A percentile compares a stretch with the other conserved stretches of the same genome.
These are phyloP conservation scores for Botrytis tulipae DNA, from an alignment of 2,329 filamentous ascomycete genomes.

Conservation along the genomic window DNA sequence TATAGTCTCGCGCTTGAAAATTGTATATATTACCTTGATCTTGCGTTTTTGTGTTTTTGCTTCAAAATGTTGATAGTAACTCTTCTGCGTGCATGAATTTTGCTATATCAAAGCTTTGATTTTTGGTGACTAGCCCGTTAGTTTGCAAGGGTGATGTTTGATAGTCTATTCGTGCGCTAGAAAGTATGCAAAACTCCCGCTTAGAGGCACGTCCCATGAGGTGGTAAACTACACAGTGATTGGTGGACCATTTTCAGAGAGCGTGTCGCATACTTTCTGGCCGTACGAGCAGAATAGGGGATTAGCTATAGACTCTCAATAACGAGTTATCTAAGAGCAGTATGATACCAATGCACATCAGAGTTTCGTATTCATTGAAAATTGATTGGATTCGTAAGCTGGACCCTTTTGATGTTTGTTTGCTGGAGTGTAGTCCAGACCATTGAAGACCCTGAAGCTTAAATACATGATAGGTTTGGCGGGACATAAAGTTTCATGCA, in stretches of 20 bases:
- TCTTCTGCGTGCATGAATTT: neutral
- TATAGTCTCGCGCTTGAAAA: neutral
- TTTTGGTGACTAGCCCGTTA: neutral
- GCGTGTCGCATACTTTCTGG: neutral
- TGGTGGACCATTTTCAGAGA: neutral
- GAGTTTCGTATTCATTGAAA: neutral
- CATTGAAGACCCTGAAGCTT: neutral
- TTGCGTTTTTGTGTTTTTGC: neutral
- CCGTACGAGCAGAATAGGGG: neutral
- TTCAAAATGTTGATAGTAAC: neutral
- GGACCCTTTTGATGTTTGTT: neutral
- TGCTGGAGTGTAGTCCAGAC: neutral
- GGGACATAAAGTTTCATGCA: neutral
- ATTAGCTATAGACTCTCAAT: neutral
- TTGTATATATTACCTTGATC: neutral
- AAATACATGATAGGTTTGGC: neutral
- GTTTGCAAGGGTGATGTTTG: neutral
- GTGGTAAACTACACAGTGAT: neutral
- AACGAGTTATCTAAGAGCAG: neutral
- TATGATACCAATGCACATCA: neutral
- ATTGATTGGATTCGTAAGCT: neutral
- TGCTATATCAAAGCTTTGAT: neutral
- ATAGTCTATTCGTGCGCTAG: neutral
- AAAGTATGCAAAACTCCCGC: neutral
- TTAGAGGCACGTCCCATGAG: neutral